Conservation (phyloP, 805 yeast species). For the Saturnispora ahearnii region DNA sequence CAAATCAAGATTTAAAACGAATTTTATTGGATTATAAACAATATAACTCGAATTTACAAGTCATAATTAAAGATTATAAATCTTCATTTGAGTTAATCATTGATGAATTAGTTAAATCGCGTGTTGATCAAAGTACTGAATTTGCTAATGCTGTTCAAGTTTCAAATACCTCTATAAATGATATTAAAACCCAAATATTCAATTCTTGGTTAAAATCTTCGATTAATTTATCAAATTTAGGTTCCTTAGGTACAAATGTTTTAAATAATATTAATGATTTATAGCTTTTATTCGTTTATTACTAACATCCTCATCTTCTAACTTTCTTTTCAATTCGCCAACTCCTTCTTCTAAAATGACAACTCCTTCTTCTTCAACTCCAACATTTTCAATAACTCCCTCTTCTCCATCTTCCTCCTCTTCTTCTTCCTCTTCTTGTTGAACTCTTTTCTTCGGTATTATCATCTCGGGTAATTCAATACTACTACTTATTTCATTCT, state of each 20-base stretch:
- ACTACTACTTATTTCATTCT: constrained; percentile 11
- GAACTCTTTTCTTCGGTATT: constrained; percentile 16
- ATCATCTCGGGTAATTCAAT: constrained; percentile 19
- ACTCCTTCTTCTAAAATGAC: neutral
- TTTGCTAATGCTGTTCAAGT: neutral
- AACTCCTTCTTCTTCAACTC: constrained; percentile 6
- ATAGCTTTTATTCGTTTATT: neutral
- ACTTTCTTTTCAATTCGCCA: constrained; percentile 3
- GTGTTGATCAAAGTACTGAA: neutral
- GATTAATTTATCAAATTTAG: neutral
- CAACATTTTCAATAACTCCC: constrained; percentile 11
- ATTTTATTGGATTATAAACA: neutral
- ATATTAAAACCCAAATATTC: neutral
- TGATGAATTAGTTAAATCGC: neutral
- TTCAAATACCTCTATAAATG: neutral
- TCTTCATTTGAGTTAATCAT: constrained; percentile 1
- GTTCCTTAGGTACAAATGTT: neutral
- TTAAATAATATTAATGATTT: neutral
- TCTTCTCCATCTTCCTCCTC: constrained; percentile 19
- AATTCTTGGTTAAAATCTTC: neutral
- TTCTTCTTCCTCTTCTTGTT: constrained; percentile 12
- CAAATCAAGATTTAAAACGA: constrained; percentile 2
- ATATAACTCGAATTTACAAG: neutral
- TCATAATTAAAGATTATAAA: constrained; percentile 2
- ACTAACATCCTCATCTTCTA: neutral